Conservation (phyloP, 2,329 filamentous ascomycete genomes). For the Colletotrichum sp. region DNA sequence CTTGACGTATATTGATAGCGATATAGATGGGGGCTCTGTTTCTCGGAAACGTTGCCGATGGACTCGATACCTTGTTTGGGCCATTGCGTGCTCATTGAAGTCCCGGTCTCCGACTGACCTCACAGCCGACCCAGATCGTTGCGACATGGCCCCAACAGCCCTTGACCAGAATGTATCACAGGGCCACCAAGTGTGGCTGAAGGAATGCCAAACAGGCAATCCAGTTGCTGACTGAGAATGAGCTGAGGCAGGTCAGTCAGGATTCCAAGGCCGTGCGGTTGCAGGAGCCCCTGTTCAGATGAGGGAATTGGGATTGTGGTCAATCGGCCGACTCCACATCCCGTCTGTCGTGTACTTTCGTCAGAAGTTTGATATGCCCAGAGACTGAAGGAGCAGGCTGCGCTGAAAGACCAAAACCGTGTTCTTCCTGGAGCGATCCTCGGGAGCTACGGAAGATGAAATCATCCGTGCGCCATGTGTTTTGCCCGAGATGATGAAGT, state of each 20-base stretch:
- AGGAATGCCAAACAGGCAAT: neutral
- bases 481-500: neutral
- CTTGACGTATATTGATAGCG: neutral
- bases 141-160: neutral
- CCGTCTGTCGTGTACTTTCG: neutral
- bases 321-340: neutral
- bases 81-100: neutral
- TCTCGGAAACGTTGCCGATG: neutral
- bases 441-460: neutral
- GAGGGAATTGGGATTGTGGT: neutral
- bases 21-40: neutral
- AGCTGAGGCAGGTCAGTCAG: neutral
- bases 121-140: neutral
- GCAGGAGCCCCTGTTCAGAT: neutral
- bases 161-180: neutral
- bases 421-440: neutral
- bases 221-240: neutral
- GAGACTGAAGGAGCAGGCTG: neutral
- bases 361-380: neutral
- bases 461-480: slow-evolving; percentile 1
- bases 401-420: neutral
- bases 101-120: neutral
- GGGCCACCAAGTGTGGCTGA: neutral
- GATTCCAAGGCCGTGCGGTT: neutral
- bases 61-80: neutral